Evolutionary conservation across 129 eudicot species (phyloP).

Genomic region (Flaveria linearis): DNA sequence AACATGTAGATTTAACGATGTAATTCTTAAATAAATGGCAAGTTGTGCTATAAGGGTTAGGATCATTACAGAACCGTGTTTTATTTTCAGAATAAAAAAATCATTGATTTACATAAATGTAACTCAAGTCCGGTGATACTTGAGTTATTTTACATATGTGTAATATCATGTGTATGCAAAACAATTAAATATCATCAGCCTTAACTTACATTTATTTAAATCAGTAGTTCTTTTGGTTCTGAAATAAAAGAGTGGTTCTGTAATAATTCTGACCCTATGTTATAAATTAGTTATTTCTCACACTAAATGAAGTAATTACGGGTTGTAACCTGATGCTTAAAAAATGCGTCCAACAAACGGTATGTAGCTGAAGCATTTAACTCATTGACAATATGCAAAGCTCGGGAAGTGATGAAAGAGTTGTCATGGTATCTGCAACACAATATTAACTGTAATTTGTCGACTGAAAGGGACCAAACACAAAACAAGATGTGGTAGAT

Average conservation of each 20-base stretch:
- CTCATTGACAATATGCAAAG: slow-evolving; percentile 68
- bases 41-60: not conserved
- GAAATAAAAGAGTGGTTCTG: too few relatives aligned
- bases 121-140: too few relatives aligned
- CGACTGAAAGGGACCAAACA: not conserved
- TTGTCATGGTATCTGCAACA: slow-evolving; percentile 90
- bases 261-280: too few relatives aligned
- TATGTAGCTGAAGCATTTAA: slow-evolving; percentile 71
- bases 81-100: too few relatives aligned
- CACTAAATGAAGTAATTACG: not conserved
- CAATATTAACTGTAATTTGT: not conserved
- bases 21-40: not conserved
- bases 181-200: too few relatives aligned
- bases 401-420: slow-evolving; percentile 74
- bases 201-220: too few relatives aligned
- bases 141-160: too few relatives aligned
- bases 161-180: too few relatives aligned
- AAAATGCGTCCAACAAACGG: slow-evolving; percentile 63
- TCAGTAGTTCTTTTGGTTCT: too few relatives aligned
- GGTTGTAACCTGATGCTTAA: slow-evolving; percentile 65
- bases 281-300: not conserved
- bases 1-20: not conserved
- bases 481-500: not conserved
- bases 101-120: too few relatives aligned
- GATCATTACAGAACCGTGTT: too few relatives aligned